These are phyloP conservation scores for Starmerella scarabaei DNA, from an alignment of 805 yeast genomes.

Conservation along the genomic window DNA sequence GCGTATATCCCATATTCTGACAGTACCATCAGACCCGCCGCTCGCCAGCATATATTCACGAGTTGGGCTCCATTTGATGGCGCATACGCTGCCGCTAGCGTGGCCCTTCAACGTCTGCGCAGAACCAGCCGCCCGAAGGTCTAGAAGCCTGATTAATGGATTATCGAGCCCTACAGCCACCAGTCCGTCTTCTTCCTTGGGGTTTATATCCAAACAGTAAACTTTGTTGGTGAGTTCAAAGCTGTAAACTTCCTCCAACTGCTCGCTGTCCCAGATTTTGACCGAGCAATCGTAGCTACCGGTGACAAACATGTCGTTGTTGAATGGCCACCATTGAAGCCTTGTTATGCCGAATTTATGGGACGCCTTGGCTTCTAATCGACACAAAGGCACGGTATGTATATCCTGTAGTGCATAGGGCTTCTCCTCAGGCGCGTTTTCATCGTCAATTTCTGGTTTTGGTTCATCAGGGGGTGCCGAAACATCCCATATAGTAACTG, in stretches of 20 bases:
- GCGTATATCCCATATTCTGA: slow-evolving; percentile 76
- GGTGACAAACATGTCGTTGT: slow-evolving; percentile 72
- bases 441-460: too few relatives aligned
- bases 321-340: slow-evolving; percentile 79
- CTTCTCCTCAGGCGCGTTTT: slow-evolving; percentile 14
- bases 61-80: slow-evolving; percentile 66
- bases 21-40: slow-evolving; percentile 72
- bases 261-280: slow-evolving; percentile 68
- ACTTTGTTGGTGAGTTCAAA: slow-evolving; percentile 52
- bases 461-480: slow-evolving; percentile 19
- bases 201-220: slow-evolving; percentile 52
- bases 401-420: slow-evolving; percentile 13
- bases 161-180: slow-evolving; percentile 64
- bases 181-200: slow-evolving; percentile 35
- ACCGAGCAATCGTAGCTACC: slow-evolving; percentile 69
- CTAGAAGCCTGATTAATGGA: slow-evolving; percentile 55
- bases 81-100: slow-evolving; percentile 37
- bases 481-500: slow-evolving; percentile 55
- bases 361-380: slow-evolving; percentile 22
- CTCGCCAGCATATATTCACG: slow-evolving; percentile 51
- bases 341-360: slow-evolving; percentile 66
- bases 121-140: slow-evolving; percentile 57
- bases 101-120: slow-evolving; percentile 61
- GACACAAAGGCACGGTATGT: slow-evolving; percentile 10
- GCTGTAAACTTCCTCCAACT: slow-evolving; percentile 50